These are phyloP conservation scores for Rhododendron ferrugineum DNA, from an alignment of 148 eudicot species.

Conservation along the genomic window DNA sequence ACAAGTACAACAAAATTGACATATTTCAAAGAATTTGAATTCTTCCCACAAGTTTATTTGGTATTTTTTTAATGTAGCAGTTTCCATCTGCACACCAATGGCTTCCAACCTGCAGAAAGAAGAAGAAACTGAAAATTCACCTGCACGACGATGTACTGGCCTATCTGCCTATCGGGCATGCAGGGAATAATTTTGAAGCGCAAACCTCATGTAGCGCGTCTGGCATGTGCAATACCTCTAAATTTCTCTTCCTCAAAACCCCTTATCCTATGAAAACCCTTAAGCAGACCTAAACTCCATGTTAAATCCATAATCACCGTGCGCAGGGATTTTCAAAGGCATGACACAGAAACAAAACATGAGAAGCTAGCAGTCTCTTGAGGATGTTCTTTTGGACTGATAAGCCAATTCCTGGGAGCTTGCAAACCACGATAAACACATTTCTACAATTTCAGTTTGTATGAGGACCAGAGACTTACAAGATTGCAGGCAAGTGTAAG, in stretches of 20 bases:
- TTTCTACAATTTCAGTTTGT: neutral
- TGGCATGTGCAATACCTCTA: neutral
- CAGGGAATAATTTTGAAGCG: neutral
- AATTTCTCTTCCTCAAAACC: neutral
- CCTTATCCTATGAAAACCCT: neutral
- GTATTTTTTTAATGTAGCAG: neutral
- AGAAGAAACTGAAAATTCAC: neutral
- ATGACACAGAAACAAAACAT: neutral
- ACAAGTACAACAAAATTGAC: neutral
- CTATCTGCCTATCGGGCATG: neutral
- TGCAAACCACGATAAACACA: constrained; percentile 1
- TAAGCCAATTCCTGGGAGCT: neutral
- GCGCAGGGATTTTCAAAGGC: neutral
- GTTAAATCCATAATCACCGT: neutral
- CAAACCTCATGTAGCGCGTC: neutral
- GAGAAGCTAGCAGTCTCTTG: neutral
- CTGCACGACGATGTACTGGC: neutral
- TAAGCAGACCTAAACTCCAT: neutral
- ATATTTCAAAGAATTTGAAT: neutral
- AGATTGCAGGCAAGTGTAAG: constrained; percentile 51
- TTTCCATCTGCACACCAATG: neutral
- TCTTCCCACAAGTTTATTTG: neutral
- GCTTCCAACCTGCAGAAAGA: neutral
- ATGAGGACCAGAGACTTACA: constrained; percentile 25
- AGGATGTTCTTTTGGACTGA: neutral